A percentile compares a stretch with the other conserved stretches of the same genome.
Evolutionary conservation across 1,139 yeast species (phyloP).

Genomic region (Geotrichum reessii): DNA sequence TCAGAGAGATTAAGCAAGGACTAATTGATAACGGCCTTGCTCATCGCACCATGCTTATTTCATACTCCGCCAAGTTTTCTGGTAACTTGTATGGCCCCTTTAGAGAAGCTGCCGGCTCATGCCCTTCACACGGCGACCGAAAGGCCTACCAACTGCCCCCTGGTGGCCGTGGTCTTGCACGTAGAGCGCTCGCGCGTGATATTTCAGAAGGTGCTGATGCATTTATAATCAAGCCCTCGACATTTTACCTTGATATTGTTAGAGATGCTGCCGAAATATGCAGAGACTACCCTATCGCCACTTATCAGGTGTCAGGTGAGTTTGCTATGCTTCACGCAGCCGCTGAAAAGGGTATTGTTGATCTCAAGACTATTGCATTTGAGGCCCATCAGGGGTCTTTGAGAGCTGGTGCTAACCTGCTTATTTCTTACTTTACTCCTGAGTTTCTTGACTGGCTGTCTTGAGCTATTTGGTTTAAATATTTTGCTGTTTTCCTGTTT

Average conservation of each 20-base stretch:
- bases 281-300: slow-evolving; percentile 80
- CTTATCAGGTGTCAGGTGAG: slow-evolving; percentile 96
- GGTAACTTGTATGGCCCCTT: slow-evolving; percentile 95
- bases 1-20: slow-evolving; percentile 80
- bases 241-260: slow-evolving; percentile 87
- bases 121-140: slow-evolving; percentile 88
- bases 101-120: slow-evolving; percentile 93
- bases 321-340: slow-evolving; percentile 98
- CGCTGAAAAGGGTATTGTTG: slow-evolving; percentile 91
- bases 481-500: neutral
- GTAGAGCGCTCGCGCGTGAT: slow-evolving; percentile 83
- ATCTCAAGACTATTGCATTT: slow-evolving; percentile 80
- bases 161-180: slow-evolving; percentile 88
- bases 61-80: slow-evolving; percentile 89
- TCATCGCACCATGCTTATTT: slow-evolving; percentile 82
- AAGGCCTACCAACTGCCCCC: slow-evolving; percentile 90
- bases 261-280: slow-evolving; percentile 82
- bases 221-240: slow-evolving; percentile 92
- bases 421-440: slow-evolving; percentile 91
- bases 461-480: neutral
- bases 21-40: slow-evolving; percentile 79
- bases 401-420: slow-evolving; percentile 92
- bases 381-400: slow-evolving; percentile 88
- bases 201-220: slow-evolving; percentile 94
- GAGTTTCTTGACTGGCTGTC: slow-evolving; percentile 88